A percentile compares a stretch with the other conserved stretches of the same genome.
phyloP scores from a whole-genome alignment of 2,329 filamentous ascomycete genomes.

The Paracoccidioides brasiliensis region DNA sequence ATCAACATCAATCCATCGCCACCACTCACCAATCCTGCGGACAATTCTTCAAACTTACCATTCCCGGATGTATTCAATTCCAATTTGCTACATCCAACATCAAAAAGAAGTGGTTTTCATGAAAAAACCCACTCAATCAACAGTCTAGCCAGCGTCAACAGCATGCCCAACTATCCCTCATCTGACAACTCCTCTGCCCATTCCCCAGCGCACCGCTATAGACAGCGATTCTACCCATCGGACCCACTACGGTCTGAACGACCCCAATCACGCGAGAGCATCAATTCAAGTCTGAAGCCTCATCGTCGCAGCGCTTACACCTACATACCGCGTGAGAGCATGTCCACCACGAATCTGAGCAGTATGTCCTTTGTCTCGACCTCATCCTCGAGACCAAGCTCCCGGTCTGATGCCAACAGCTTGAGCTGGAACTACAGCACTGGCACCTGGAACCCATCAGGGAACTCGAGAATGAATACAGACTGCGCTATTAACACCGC shows the following conservation, averaged over 20 bases:
- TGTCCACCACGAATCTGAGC: conserved; percentile 6
- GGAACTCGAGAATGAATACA: neutral
- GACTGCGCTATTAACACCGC: neutral
- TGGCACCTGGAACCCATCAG: neutral
- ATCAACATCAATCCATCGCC: neutral
- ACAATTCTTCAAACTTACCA: neutral
- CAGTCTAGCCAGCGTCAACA: conserved; percentile 11
- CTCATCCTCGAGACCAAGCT: neutral
- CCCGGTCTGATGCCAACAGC: neutral
- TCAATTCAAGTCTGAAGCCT: neutral
- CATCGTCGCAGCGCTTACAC: neutral
- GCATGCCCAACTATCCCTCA: conserved; percentile 9
- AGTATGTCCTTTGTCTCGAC: neutral
- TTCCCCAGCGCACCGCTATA: conserved; percentile 7
- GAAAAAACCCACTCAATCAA: conserved; percentile 9
- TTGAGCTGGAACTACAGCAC: neutral
- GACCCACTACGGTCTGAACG: neutral
- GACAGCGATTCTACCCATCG: neutral
- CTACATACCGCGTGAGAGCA: conserved; percentile 1
- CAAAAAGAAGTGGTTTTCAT: conserved; percentile 1
- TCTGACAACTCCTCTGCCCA: conserved; percentile 8
- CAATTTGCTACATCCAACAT: neutral
- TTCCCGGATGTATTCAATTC: neutral
- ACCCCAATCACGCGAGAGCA: conserved; percentile 4
- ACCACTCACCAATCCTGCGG: neutral